Evolutionary conservation across 495 filamentous ascomycete genomes (phyloP), one percentile per base, ranked within the genome.

Genomic region (Penicillium bialowiezense): DNA sequence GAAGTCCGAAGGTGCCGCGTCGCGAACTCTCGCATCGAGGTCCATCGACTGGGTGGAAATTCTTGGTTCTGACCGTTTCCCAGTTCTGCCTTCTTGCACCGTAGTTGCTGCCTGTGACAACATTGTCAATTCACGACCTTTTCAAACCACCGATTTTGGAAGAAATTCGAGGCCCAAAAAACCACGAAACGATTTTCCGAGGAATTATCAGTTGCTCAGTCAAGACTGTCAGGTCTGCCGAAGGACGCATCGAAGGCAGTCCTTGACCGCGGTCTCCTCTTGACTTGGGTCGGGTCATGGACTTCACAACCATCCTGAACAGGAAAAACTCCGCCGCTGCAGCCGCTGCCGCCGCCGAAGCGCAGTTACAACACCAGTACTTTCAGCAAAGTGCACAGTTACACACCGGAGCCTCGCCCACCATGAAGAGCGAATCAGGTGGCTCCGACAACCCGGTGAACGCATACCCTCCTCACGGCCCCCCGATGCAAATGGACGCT

Each of bases 291-390:
- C 65, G 65, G 69, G 71, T 71, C 68, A 87, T 87, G 84, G 82
- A 87, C 66, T 84, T 87, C 71, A 83, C 82, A 58, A 82, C 81
- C 58, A 84, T 87, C 55, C 64, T 87, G 52, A 84, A 86, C 56
- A 74, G 77, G 50, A 86, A 85, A 70, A 77, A 74, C 54, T 76
- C 80, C 62, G 72, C 75, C 46, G 77, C 77, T 17, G 50, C 60
- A 13, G 61, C 61, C 48, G 61, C 61, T 44, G 74, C 78, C 45
- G 75, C 76, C 48, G 72, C 74, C 59, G 69, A 80, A 64, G 56
- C 73, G 59, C 70, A 77, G 55, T 64, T 78, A 37, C 67, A 70
- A 47, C 76, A 82, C 34, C 79, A 82, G 53, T 78, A 81, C 24
- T 71, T 83, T 20, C 58, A 73, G 7, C 80, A 82, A 49, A 71